Evolutionary conservation across 345 rosid genomes (phyloP), one percentile per base, ranked within the genome.

Genomic region (Salix suchowensis): DNA sequence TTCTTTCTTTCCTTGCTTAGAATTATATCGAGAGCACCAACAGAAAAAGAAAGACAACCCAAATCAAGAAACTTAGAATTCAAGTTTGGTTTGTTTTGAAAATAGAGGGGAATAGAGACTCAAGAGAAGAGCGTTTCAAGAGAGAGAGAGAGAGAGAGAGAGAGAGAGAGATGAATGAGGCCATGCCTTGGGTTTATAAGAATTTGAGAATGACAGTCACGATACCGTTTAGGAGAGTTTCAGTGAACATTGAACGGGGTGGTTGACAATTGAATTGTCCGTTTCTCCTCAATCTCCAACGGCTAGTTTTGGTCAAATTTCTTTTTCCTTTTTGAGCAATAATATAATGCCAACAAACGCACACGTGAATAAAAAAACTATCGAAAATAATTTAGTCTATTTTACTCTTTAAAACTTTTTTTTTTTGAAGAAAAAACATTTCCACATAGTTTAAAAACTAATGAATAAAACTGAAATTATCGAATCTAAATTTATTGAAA

Each of bases 221-320:
- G 67, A 16, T 12, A 37, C 5, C 76, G 67, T 62, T 71, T 61
- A n/a, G 46, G 58, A 50, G 24, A 19, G 16, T 2, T 10, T 26
- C 4, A 7, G 71, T 24, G 76, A 77, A 77, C 80, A 72, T 77
- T 15, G 28, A 34, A 46, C 3, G 32, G 18, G 40, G 74, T 67
- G 68, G 55, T 26, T 26, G 28, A 5, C 32, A 67, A 18, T 42
- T 1, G 67, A 60, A 21, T 39, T 28, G 58, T 76, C 44, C 4
- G 15, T 58, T 36, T 61, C 16, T 30, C 34, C 19, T 16, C 65
- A 7, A 16, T 44, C 37, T 23, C 30, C 46, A 77, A 77, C 80
- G 80, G 80, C 80, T 77, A 77, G 80, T 77, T 77, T 30, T 1
- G 12, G 13, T 28, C 24, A 61, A 61, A 19, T 37, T 39, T 39